Percentiles rank a stretch among this genome's conserved stretches.
Conservation (phyloP, 805 yeast genomes). For the Lachancea waltii region DNA sequence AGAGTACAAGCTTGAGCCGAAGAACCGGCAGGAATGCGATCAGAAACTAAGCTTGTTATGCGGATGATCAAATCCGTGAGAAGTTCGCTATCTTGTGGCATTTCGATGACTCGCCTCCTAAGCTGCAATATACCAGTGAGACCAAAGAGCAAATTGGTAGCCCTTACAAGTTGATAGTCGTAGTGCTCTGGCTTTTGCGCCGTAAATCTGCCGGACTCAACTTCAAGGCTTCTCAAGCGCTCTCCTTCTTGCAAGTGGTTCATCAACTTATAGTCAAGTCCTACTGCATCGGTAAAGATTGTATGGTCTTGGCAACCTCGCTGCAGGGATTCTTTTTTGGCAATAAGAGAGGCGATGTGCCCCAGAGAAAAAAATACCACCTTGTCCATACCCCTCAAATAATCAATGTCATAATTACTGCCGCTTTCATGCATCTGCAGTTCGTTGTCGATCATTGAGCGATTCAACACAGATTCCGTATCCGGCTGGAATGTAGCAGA, state of each 20-base stretch:
- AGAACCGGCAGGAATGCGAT: constrained; percentile 8
- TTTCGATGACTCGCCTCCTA: constrained; percentile 48
- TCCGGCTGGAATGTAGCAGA: constrained; percentile 34
- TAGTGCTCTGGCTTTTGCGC: neutral
- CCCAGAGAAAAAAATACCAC: constrained; percentile 53
- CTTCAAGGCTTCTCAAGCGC: constrained; percentile 2
- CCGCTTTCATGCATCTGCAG: neutral
- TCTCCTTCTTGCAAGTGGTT: constrained; percentile 28
- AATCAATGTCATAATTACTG: constrained; percentile 27
- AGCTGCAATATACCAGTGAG: constrained; percentile 50
- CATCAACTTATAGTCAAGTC: constrained; percentile 31
- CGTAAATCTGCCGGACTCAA: neutral
- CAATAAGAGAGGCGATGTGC: constrained; percentile 37
- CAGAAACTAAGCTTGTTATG: constrained; percentile 13
- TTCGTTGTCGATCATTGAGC: constrained; percentile 4
- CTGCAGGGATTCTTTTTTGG: constrained; percentile 16
- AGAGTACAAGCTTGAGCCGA: constrained; percentile 14
- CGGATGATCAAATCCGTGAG: constrained; percentile 36
- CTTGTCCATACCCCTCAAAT: constrained; percentile 62
- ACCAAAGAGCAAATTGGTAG: constrained; percentile 48
- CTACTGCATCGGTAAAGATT: constrained; percentile 31
- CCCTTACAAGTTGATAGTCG: constrained; percentile 30
- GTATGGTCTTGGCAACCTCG: neutral
- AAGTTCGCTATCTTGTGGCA: constrained; percentile 42
- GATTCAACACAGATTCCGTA: neutral